Evolutionary conservation across 2,329 filamentous ascomycete genomes (phyloP).

Genomic region (Epichloe elymi): DNA sequence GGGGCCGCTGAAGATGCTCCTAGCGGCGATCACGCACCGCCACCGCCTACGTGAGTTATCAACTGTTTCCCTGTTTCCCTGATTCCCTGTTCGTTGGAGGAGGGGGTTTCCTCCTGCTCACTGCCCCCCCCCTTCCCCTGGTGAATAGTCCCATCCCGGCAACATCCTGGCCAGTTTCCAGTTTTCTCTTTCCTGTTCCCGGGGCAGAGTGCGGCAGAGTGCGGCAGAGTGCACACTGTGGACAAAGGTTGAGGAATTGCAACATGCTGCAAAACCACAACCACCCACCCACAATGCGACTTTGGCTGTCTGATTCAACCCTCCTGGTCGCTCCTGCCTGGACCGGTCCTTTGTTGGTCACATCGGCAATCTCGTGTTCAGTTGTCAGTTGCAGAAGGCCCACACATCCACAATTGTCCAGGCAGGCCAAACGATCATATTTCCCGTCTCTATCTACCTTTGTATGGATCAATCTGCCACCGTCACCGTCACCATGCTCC

Average conservation of each 20-base stretch:
- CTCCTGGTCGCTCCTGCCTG: too few relatives aligned
- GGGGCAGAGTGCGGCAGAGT: too few relatives aligned
- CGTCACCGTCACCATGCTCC: background rate
- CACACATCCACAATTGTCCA: background rate
- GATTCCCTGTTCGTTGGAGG: background rate
- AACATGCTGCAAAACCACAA: too few relatives aligned
- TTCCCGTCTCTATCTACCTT: background rate
- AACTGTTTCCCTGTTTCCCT: background rate
- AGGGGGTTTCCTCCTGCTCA: background rate
- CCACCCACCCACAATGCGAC: too few relatives aligned
- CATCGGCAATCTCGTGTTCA: too few relatives aligned
- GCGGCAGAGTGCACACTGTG: too few relatives aligned
- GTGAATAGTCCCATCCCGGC: background rate
- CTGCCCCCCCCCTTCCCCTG: too few relatives aligned
- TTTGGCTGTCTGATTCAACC: too few relatives aligned
- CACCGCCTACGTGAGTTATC: constrained; percentile 4
- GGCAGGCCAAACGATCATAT: background rate
- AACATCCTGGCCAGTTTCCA: too few relatives aligned
- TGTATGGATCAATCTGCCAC: background rate
- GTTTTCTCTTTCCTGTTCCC: too few relatives aligned
- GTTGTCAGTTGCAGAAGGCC: background rate
- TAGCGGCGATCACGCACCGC: constrained; percentile 1
- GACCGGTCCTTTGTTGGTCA: too few relatives aligned
- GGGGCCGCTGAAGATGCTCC: background rate
- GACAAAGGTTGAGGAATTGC: too few relatives aligned